Evolutionary conservation across 73 alveolate species (phyloP).

Genomic region (Stentor roeselii): DNA sequence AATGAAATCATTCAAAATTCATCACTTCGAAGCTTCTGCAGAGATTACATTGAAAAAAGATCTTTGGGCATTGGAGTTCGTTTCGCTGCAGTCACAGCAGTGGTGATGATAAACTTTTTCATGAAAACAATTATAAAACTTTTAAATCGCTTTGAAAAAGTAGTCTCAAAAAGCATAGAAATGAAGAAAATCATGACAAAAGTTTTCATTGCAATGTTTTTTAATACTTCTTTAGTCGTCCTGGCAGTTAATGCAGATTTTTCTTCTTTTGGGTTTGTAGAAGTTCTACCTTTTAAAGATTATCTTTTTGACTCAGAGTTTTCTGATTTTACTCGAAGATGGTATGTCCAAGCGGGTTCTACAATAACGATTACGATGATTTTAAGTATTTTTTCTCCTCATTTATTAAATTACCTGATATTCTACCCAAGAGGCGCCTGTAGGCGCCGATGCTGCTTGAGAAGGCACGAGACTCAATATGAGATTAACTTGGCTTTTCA

Average conservation of each 20-base stretch:
- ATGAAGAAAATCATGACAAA: constrained; percentile 33
- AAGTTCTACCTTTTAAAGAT: constrained; percentile 23
- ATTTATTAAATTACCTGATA: no score
- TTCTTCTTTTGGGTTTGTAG: constrained; percentile 30
- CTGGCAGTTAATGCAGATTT: constrained; percentile 11
- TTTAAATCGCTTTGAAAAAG: constrained; percentile 36
- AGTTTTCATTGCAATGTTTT: constrained; percentile 51
- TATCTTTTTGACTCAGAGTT: not conserved
- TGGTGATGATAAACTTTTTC: constrained; percentile 35
- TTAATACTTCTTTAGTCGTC: constrained; percentile 35
- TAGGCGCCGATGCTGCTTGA: constrained; percentile 36
- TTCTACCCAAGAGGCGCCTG: not conserved
- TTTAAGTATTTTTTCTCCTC: not conserved
- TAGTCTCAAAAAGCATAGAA: constrained; percentile 34
- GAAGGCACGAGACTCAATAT: constrained; percentile 36
- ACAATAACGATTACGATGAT: not conserved
- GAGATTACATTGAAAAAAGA: not conserved
- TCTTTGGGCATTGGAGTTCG: not conserved
- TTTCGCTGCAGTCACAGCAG: not conserved
- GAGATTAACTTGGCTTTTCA: constrained; percentile 49
- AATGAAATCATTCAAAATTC: not conserved
- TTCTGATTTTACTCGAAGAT: not conserved
- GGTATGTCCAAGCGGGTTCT: constrained; percentile 27
- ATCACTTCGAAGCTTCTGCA: not conserved
- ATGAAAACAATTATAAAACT: constrained; percentile 33